Evolutionary conservation across 768 basidiomycete genomes (phyloP), one percentile per base, ranked within the genome.

Genomic region (Kwoniella heveanensis): DNA sequence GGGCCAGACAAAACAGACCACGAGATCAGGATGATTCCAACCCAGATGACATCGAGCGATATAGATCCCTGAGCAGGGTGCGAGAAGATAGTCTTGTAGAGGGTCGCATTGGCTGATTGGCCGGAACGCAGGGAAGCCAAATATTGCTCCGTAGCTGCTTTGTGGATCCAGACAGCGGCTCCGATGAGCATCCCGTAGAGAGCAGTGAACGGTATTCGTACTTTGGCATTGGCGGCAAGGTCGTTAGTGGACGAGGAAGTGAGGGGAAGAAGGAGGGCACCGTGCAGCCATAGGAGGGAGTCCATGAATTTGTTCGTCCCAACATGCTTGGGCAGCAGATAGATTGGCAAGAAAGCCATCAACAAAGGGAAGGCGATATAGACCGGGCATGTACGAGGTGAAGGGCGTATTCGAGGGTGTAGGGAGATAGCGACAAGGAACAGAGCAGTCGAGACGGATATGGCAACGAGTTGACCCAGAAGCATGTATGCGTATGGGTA

Each of bases 391-490:
- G n/a, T 26, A 26, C 52, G 54, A 32, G 50, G n/a, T n/a, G 51
- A 21, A 2, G 37, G 39, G 19, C 37, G 27, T 15, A 50, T 58
- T 47, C 60, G 59, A 22, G 72, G 68, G 10, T 80, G 66, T n/a
- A 81, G 71, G 0, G 82, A 80, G 12, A 87, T 58, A 10, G 86
- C 84, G 6, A 85, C 76, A 68, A 85, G 85, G 79, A 88, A 89
- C 21, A 90, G 81, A 57, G 85, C 85, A 0, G 85, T 84, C 8
- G 87, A 86, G 37, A 88, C 85, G 12, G 85, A 86, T 50, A 89
- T 86, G 30, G 88, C 87, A 57, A 90, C 87, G 22, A 89, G 68
- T 76, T 89, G 88, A 5, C 88, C 88, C 9, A 90, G 82, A 36
- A 89, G 80, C 86, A 89, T 88, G 78, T 87, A 89, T 1, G 85